Base-by-base conservation (phyloP, 176 grass and related monocot species). In the Cenchrus americanus region DNA sequence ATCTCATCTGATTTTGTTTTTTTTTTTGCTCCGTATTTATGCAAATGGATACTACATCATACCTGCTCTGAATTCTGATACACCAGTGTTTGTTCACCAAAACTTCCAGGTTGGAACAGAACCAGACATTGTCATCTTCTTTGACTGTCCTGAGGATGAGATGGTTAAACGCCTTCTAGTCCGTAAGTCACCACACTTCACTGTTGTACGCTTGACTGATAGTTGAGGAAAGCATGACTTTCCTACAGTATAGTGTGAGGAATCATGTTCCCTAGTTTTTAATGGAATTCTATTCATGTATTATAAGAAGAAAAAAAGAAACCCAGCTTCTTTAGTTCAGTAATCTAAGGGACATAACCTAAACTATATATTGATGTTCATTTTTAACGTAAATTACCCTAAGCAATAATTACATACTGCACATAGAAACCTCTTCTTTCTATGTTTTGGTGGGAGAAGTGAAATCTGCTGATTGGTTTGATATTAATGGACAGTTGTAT, bases 81-180 rank as follows among this genome's bases (percentile, higher is more conserved):
- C 0, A 46, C 83, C 76, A 42, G 54, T 59, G 15, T 43, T 77
- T 74, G 37, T 17, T 73, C 44, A 26, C 82, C 9, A 55, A 57
- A 86, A 73, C 47, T 73, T 88, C 82, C 87, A 99, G 96, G 71
- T 90, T 80, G 96, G 96, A 82, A 73, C 83, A 69, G 96, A 99
- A 88, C 93, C 96, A 79, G 87, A 99, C 64, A 86, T 96, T 83
- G 91, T 96, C 30, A 30, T 99, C 68, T 96, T 94, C 89, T 96
- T 99, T 82, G 91, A 92, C 73, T 96, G 93, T 66, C 91, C 91
- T 17, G 89, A 91, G 84, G 93, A 96, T 79, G 88, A 94, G 89
- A 99, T 99, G 91, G 86, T 99, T 67, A 92, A 99, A 86, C 91
- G 93, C 6, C 82, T 96, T 71, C 81, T 99, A 64, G 40, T 90